These are phyloP conservation scores for Ceratocystis lukuohia DNA, from an alignment of 2,329 filamentous ascomycete genomes.

Conservation along the genomic window DNA sequence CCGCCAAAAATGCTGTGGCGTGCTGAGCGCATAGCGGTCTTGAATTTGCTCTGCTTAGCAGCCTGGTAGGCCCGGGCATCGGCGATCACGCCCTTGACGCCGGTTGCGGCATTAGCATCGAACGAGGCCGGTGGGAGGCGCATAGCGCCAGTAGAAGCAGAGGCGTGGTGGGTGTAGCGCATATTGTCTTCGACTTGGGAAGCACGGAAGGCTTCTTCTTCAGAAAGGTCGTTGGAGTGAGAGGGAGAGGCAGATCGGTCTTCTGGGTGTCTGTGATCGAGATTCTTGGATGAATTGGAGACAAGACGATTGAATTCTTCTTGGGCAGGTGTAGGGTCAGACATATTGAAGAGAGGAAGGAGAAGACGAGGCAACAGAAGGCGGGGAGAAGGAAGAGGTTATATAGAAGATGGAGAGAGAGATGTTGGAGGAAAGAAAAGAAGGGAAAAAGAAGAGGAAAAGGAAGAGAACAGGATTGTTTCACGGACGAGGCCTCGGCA, in stretches of 20 bases:
- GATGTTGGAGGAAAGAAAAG: neutral
- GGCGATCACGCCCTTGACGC: slow-evolving; percentile 77
- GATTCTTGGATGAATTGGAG: slow-evolving; percentile 35
- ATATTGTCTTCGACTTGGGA: slow-evolving; percentile 49
- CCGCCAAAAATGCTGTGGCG: slow-evolving; percentile 43
- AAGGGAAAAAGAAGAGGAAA: neutral
- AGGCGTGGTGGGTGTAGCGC: slow-evolving; percentile 44
- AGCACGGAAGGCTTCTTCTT: slow-evolving; percentile 42
- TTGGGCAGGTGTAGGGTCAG: slow-evolving; percentile 44
- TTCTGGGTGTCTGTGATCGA: slow-evolving; percentile 40
- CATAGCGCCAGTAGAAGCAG: slow-evolving; percentile 36
- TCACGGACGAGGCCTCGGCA: slow-evolving; percentile 5
- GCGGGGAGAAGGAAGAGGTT: neutral
- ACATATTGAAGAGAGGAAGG: slow-evolving; percentile 33
- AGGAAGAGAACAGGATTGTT: slow-evolving; percentile 4
- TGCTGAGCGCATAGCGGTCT: slow-evolving; percentile 38
- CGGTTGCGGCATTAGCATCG: slow-evolving; percentile 58
- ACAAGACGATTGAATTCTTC: slow-evolving; percentile 54
- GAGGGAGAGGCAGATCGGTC: slow-evolving; percentile 36
- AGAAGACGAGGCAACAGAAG: slow-evolving; percentile 11
- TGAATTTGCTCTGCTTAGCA: slow-evolving; percentile 45
- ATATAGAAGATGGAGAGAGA: slow-evolving; percentile 9
- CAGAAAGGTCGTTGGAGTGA: slow-evolving; percentile 37
- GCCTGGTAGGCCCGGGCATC: slow-evolving; percentile 66
- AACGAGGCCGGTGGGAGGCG: slow-evolving; percentile 50